Evolutionary conservation across 192 early-diverging fungal genomes (phyloP), one percentile per base, ranked within the genome.

Genomic region (Phycomyces blakesleeanus): DNA sequence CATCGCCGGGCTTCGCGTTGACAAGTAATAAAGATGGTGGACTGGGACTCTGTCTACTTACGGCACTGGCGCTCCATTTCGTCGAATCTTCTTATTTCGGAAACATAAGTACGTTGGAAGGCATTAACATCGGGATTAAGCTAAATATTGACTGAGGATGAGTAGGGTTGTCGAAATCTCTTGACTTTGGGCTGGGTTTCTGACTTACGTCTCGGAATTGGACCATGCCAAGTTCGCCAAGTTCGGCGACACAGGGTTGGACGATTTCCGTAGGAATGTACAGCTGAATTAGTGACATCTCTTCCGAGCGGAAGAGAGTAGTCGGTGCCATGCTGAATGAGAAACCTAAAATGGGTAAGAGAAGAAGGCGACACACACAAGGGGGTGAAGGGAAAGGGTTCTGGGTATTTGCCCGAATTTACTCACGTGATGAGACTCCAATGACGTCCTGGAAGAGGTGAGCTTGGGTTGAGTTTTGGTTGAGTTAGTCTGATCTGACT

Each of bases 1-100:
- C 27, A 15, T 53, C 12, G 29, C 25, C 50, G 26, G 38, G 37
- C 24, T 22, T 22, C 11, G 20, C 49, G 34, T 44, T 7, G 38
- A 58, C 20, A 5, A 11, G 21, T 14, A 24, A 61, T n/a, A 40
- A 26, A 40, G 29, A 47, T 10, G n/a, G n/a, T n/a, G n/a, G n/a
- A n/a, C n/a, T n/a, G n/a, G 29, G 29, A 41, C 10, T 21, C 16
- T 41, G 44, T n/a, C 15, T 47, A 77, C 87, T 78, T 82, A 91
- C 97, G 91, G 54, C 95, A 79, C 64, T 91, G 92, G 59, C 97
- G 87, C 74, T 98, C 94, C 86, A 99, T 91, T 74, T 99, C 97
- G 72, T 99, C 95, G 27, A 96, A 83, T 41, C 94, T 87, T 64
- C 94, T 86, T 70, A 99, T 96, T 73, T 98, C 93, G 57, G 80